A percentile compares a stretch with the other conserved stretches of the same genome.
These are phyloP conservation scores for Globisporangium lucens DNA, from an alignment of 352 stramenopile genomes.

Conservation along the genomic window DNA sequence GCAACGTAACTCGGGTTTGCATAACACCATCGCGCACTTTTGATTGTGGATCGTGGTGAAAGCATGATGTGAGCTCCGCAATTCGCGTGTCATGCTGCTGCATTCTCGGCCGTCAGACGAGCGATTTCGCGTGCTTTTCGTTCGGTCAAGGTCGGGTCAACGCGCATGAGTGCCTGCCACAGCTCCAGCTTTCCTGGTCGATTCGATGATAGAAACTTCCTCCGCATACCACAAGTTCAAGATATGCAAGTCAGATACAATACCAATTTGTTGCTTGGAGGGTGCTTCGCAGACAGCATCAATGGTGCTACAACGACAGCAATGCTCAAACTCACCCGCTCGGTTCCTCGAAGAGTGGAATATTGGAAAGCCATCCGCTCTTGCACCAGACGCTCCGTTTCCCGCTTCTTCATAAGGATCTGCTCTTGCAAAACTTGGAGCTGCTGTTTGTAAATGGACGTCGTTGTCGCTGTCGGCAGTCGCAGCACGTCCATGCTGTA, in stretches of 20 bases:
- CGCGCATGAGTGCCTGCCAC: conserved; percentile 66
- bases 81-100: background rate
- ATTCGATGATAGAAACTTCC: conserved; percentile 48
- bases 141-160: conserved; percentile 61
- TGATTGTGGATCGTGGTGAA: too few relatives aligned
- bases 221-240: background rate
- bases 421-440: conserved; percentile 55
- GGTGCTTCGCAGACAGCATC: background rate
- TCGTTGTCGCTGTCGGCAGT: conserved; percentile 29
- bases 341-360: conserved; percentile 45
- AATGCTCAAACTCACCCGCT: conserved; percentile 33
- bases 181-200: conserved; percentile 45
- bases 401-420: conserved; percentile 62
- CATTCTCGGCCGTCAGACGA: conserved; percentile 16
- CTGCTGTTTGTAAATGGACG: conserved; percentile 71
- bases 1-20: background rate
- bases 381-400: conserved; percentile 57
- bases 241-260: conserved; percentile 3
- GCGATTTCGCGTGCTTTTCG: conserved; percentile 47
- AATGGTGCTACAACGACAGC: background rate
- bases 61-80: background rate
- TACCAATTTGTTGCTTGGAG: background rate
- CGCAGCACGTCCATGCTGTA: conserved; percentile 40
- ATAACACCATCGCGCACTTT: too few relatives aligned
- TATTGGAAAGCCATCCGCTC: conserved; percentile 64